Percentiles rank a stretch among this genome's conserved stretches.
Conservation (phyloP, 305 asterid genomes). For the Fraxinus baroniana region DNA sequence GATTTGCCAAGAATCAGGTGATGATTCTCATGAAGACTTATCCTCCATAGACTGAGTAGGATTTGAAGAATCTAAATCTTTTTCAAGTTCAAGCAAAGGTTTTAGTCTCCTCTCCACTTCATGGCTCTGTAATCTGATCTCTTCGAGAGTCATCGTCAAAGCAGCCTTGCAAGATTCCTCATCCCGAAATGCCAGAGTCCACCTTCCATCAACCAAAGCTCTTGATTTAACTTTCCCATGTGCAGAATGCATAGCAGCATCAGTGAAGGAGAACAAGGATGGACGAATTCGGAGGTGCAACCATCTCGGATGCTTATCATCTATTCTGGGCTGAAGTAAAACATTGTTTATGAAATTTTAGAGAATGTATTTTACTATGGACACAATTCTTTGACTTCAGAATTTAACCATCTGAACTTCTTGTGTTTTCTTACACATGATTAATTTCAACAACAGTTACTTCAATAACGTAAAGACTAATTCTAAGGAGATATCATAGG, state of each 20-base stretch:
- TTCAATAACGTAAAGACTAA: not conserved
- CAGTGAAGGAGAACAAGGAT: constrained; percentile 61
- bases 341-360: not conserved
- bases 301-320: constrained; percentile 83
- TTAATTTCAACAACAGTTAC: not conserved
- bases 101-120: constrained; percentile 65
- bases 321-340: constrained; percentile 70
- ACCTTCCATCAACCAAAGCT: constrained; percentile 85
- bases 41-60: constrained; percentile 29
- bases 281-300: constrained; percentile 95
- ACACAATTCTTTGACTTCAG: not conserved
- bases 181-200: constrained; percentile 92
- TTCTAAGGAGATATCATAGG: not conserved
- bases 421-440: not conserved
- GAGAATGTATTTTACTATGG: not conserved
- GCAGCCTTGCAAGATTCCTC: constrained; percentile 73
- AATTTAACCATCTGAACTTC: not conserved
- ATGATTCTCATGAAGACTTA: constrained; percentile 31
- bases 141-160: constrained; percentile 66
- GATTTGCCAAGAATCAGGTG: constrained; percentile 31
- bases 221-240: constrained; percentile 63
- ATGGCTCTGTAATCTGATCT: constrained; percentile 48
- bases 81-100: constrained; percentile 62
- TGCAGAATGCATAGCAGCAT: constrained; percentile 37
- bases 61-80: constrained; percentile 30